Conservation (phyloP, 2,329 filamentous ascomycete species). For the Fusarium virguliforme region DNA sequence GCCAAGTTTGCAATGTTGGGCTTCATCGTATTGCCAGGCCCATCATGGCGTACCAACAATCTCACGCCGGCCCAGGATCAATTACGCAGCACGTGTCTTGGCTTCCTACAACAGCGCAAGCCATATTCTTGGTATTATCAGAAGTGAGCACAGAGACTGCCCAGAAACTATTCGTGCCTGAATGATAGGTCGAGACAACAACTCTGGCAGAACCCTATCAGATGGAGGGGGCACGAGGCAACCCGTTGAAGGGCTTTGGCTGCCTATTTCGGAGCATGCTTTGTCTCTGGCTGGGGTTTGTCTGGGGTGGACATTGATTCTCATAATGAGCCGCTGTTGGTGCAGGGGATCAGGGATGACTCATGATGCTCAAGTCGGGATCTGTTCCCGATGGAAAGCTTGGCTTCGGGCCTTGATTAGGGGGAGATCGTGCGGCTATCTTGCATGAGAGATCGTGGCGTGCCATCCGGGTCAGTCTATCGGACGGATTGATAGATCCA, state of each 20-base stretch:
- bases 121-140: not conserved
- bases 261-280: slow-evolving; percentile 3
- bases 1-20: no score
- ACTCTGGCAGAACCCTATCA: not conserved
- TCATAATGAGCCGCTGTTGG: not conserved
- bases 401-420: not conserved
- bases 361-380: not conserved
- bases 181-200: not conserved
- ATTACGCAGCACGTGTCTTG: slow-evolving; percentile 1
- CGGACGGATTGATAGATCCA: not conserved
- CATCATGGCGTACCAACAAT: not conserved
- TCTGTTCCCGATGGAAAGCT: not conserved
- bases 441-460: not conserved
- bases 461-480: not conserved
- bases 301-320: not conserved
- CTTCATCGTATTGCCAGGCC: no score
- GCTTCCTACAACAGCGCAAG: slow-evolving; percentile 7
- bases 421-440: not conserved
- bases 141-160: not conserved
- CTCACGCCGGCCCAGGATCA: not conserved
- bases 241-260: not conserved
- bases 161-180: not conserved
- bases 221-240: not conserved
- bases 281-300: not conserved
- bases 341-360: not conserved